Percentiles rank a stretch among this genome's conserved stretches.
These are phyloP conservation scores for Phialemoniopsis sp. DNA, from an alignment of 2,329 filamentous ascomycete genomes.

Conservation along the genomic window DNA sequence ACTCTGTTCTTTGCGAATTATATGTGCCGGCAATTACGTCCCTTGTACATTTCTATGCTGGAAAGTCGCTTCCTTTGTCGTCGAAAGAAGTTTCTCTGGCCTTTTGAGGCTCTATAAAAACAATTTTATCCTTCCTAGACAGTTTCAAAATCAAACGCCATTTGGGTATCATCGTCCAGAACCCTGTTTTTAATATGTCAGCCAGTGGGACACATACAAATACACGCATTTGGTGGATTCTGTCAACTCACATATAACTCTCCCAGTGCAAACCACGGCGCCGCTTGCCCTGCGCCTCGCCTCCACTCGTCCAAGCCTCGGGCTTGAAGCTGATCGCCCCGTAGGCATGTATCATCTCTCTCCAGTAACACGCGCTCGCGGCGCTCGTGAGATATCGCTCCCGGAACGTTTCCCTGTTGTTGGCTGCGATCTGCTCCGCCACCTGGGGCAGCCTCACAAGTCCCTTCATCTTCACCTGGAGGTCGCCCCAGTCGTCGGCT, in stretches of 20 bases:
- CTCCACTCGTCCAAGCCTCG: not conserved
- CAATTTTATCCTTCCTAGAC: not conserved
- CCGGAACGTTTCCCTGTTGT: not conserved
- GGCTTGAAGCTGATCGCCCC: not conserved
- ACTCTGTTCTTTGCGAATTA: too few relatives aligned
- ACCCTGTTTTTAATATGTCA: not conserved
- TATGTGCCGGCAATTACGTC: too few relatives aligned
- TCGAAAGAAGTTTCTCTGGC: too few relatives aligned
- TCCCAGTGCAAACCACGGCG: not conserved
- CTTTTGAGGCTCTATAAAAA: too few relatives aligned
- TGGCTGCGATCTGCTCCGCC: not conserved
- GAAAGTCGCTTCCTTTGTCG: too few relatives aligned
- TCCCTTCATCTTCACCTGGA: not conserved
- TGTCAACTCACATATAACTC: conserved; percentile 1
- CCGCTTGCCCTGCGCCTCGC: conserved; percentile 9
- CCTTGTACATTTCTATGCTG: too few relatives aligned
- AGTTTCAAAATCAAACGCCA: not conserved
- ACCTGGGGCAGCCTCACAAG: not conserved
- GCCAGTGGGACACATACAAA: too few relatives aligned
- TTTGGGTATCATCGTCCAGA: not conserved
- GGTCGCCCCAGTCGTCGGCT: conserved; percentile 1
- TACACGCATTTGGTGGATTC: too few relatives aligned
- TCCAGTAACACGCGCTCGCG: conserved; percentile 1
- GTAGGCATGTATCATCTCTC: not conserved
- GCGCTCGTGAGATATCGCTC: not conserved